Evolutionary conservation across 352 stramenopile genomes (phyloP), one percentile per base, ranked within the genome.

Genomic region (Hyaloperonospora arabidopsidis): DNA sequence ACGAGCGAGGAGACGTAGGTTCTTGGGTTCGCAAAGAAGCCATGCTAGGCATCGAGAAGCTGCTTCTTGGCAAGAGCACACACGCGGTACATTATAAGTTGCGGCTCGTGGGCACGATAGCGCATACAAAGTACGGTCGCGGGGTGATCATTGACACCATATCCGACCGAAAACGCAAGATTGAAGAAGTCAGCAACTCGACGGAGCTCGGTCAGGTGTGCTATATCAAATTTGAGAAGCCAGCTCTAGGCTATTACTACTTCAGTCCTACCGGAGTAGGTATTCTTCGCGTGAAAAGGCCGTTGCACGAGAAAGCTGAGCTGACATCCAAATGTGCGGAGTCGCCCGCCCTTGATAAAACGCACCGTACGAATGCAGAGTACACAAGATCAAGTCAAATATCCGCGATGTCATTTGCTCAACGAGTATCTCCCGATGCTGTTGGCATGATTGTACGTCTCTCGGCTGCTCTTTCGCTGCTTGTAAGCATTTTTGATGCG

Each of bases 1-100:
- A 99, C 72, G 95, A 97, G 70, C 84, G 97, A 39, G 97, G 97
- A 5, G 97, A 99, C 72, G 95, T 99, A 17, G 97, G 97, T 11
- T 98, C 95, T 11, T 99, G 96, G 96, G 95, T 96, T 38, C 81
- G 97, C 35, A 96, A 96, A 59, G 91, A 88, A 59, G 92, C 96
- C 14, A 97, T 99, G 79, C 50, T 92, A 22, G 93, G 84, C 11
- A 67, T 98, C 8, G 76, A 96, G 55, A 67, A 65, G 36, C 52
- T 98, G 13, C 56, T 95, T 32, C 72, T 85, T 18, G 65, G 67
- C 14, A 50, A 74, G 22, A 65, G 34, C 22, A 65, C 57, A 12
- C 49, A 67, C 28, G 54, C 61, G 59, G 44, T 61, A 56, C 61
- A 68, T 52, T 55, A 67, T n/a, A 55, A 73, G 14, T 62, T 71